Evolutionary conservation across 2,329 filamentous ascomycete genomes (phyloP), one percentile per base, ranked within the genome.

Genomic region (Colletotrichum liriopes): DNA sequence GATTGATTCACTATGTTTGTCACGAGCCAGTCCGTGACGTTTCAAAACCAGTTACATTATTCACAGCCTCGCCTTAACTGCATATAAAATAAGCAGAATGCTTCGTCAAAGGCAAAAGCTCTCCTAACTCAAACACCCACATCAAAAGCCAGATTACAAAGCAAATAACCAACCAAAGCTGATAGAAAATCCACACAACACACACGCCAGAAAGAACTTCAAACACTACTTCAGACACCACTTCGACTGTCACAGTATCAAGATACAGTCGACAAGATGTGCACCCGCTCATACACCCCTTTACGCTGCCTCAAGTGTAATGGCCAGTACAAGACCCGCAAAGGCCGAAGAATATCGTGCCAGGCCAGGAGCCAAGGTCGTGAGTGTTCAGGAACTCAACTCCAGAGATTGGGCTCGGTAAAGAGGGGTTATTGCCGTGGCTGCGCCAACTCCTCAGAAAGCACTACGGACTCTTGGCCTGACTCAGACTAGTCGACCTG

Each of bases 251-350:
- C 16, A 18, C 8, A 6, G 51, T 20, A 26, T 41, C 23, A 16
- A 39, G 18, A 1, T 26, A 41, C 35, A 41, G 9, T 29, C 35
- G 47, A 16, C 14, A 52, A 41, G 23, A 63, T 63, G 47, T 63
- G 60, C 35, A 63, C 8, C 32, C 35, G 32, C 16, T 4, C 32
- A 6, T 63, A 52, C 32, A 26, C 18, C n/a, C 45, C 32, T 4
- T 29, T 51, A 2, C 45, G 47, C 5, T 63, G 60, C 35, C 16
- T 51, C 32, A 51, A 41, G 16, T 63, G 60, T 11, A 63, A 63
- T 45, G 2, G n/a, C 5, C 18, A 39, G 5, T 35, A 60, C 56
- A 45, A n/a, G 26, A 32, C 0, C 8, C 56, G 41, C 5, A n/a
- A 45, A 2, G 23, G 37, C 6, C 26, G 56, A 14, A 45, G 39